Evolutionary conservation across 371 early-diverging fungal species (phyloP).

Genomic region (Chytridium lagenaria): DNA sequence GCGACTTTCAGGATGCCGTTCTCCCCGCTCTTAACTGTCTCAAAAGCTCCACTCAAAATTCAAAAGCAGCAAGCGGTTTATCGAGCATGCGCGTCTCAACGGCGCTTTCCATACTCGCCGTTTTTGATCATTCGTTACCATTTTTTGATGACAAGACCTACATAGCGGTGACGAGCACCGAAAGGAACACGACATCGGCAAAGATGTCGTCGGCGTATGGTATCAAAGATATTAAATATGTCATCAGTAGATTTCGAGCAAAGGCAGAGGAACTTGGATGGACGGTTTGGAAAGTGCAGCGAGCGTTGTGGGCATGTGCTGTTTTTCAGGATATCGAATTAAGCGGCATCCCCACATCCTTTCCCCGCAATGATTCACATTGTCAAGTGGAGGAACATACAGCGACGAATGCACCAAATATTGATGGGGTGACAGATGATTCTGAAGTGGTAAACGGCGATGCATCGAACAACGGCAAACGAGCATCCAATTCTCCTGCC

Average conservation of each 20-base stretch:
- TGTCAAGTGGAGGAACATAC: no score
- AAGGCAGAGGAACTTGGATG: conserved; percentile 8
- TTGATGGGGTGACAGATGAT: no score
- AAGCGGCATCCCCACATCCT: no score
- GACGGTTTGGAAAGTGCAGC: neutral
- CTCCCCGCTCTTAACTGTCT: neutral
- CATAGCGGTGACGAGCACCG: neutral
- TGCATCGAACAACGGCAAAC: no score
- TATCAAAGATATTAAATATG: neutral
- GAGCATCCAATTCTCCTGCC: no score
- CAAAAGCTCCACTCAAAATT: neutral
- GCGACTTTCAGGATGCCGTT: no score
- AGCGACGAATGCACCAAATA: no score
- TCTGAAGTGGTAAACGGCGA: no score
- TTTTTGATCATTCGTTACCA: neutral
- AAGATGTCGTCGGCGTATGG: neutral
- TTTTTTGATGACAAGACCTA: conserved; percentile 10
- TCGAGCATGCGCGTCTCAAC: neutral
- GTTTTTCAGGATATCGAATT: neutral
- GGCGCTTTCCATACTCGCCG: conserved; percentile 1
- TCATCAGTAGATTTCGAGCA: neutral
- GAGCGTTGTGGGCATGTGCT: neutral
- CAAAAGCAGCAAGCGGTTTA: neutral
- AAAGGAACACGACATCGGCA: neutral
- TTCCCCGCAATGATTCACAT: no score